Base-by-base conservation (phyloP, 2,329 filamentous ascomycete genomes). In the Phyllosticta citrichinensis region DNA sequence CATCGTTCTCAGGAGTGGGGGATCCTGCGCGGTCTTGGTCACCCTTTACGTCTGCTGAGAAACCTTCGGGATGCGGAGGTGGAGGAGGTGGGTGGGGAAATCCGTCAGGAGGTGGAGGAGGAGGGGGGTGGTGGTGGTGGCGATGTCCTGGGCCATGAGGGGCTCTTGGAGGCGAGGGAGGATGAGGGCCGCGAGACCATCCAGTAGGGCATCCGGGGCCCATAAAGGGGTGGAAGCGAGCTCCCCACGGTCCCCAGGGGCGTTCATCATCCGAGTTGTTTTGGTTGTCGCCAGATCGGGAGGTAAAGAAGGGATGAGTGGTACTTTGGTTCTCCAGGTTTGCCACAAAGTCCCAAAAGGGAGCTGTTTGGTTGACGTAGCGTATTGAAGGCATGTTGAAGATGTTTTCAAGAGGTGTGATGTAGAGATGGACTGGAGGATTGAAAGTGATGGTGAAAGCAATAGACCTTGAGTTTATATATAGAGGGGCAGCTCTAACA, bases 311-410 rank as follows among this genome's bases (percentile, higher is more conserved):
- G 25, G 79, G 76, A 66, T 80, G 75, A 33, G 74, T 69, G 35
- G 67, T 63, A 59, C 73, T 75, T 69, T 76, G 71, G 59, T 77
- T 72, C 65, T 83, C 80, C 12, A 84, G 73, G 63, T 71, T 74
- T 58, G 78, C 75, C 58, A 83, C 66, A 63, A 80, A 81, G 68
- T 83, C 80, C 81, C 81, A 83, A 68, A 83, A 81, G 57, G 80
- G 78, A 66, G 77, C 75, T 4, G 75, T 76, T 60, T 78, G 74
- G 62, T 82, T 81, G 73, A 81, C 76, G 68, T 81, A 79, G 62
- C 76, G 75, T 63, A 82, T 72, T 65, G 79, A 79, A 68, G 81
- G 77, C 80, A 83, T 83, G 62, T 69, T 77, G 60, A 55, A 57
- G 47, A 47, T 57, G 20, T 12, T 30, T 20, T 47, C 27, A 5